Conservation (phyloP, 192 early-diverging fungal genomes). For the Phycomyces blakesleeanus region DNA sequence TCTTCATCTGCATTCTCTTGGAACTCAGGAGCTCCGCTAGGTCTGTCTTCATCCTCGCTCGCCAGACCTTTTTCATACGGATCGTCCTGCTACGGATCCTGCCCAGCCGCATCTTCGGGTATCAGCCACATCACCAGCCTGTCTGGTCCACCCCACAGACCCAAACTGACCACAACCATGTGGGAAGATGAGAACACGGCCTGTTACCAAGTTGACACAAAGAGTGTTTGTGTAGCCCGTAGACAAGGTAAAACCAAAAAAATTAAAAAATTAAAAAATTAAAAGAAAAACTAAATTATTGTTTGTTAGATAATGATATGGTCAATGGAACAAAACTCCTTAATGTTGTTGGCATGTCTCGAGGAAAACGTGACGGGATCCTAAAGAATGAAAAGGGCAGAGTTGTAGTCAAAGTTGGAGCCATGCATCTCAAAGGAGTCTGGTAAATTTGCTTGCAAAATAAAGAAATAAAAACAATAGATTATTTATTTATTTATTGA, state of each 20-base stretch:
- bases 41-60: conserved; percentile 11
- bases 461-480: too few relatives aligned
- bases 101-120: neutral
- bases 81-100: neutral
- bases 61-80: neutral
- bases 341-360: conserved; percentile 82
- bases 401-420: conserved; percentile 78
- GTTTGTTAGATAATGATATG: conserved; percentile 70
- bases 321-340: conserved; percentile 82
- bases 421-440: conserved; percentile 84
- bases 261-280: conserved; percentile 1
- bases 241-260: conserved; percentile 46
- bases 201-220: conserved; percentile 76
- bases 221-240: conserved; percentile 73
- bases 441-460: too few relatives aligned
- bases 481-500: too few relatives aligned
- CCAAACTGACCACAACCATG: conserved; percentile 66
- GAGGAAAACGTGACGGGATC: conserved; percentile 79
- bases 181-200: conserved; percentile 81
- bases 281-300: neutral
- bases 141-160: conserved; percentile 34
- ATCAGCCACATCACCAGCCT: conserved; percentile 27
- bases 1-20: conserved; percentile 12
- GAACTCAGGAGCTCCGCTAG: conserved; percentile 12
- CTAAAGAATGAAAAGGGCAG: conserved; percentile 83